These are phyloP conservation scores for Jacaranda copaia DNA, from an alignment of 257 asterid genomes.

Conservation along the genomic window DNA sequence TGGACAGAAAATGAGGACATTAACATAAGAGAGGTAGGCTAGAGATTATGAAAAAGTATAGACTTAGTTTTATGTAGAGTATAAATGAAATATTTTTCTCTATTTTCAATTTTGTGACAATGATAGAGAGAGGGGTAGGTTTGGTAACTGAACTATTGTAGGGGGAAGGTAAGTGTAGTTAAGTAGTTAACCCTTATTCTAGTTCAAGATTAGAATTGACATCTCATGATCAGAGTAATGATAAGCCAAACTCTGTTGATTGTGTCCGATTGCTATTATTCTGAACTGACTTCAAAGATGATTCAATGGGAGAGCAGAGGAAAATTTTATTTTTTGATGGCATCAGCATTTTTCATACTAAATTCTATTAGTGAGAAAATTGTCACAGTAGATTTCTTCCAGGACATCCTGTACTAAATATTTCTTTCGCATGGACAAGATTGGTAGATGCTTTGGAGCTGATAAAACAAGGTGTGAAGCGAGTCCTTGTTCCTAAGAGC, in stretches of 20 bases:
- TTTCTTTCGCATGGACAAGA: slow-evolving; percentile 51
- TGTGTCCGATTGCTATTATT: background rate
- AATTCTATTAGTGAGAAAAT: background rate
- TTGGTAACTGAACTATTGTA: no score
- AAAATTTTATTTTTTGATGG: background rate
- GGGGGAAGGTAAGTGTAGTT: no score
- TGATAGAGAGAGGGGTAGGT: no score
- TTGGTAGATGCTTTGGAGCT: slow-evolving; percentile 96
- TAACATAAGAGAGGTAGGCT: no score
- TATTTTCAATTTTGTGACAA: no score
- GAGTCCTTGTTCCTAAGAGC: slow-evolving; percentile 95
- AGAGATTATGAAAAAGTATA: no score
- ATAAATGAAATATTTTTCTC: no score
- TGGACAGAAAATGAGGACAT: no score
- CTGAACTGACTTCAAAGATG: slow-evolving; percentile 1
- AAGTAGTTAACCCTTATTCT: no score
- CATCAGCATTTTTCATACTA: background rate
- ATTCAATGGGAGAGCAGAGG: background rate
- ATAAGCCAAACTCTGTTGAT: background rate
- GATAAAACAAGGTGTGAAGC: slow-evolving; percentile 97
- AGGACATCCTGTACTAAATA: slow-evolving; percentile 3
- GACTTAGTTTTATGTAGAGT: no score
- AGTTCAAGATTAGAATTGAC: no score
- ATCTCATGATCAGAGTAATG: background rate
- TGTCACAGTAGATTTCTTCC: background rate